These are phyloP conservation scores for Limnanthes douglasii DNA, from an alignment of 345 rosid genomes.

Conservation along the genomic window DNA sequence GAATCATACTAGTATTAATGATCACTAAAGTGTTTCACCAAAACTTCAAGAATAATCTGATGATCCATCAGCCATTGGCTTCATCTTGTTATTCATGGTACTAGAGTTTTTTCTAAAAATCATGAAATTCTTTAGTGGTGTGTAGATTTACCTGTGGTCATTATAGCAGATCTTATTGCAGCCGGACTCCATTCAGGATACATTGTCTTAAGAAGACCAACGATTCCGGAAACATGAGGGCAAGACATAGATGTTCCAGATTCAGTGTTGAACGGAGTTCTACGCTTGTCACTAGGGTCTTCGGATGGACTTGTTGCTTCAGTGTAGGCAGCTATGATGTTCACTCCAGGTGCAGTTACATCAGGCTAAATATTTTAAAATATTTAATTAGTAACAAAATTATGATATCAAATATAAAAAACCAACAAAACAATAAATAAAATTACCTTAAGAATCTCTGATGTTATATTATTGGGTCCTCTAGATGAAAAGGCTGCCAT, in stretches of 20 bases:
- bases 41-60: too few relatives aligned
- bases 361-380: too few relatives aligned
- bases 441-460: constrained; percentile 36
- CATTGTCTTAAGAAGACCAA: constrained; percentile 56
- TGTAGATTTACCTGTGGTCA: constrained; percentile 65
- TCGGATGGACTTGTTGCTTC: constrained; percentile 42
- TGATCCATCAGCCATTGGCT: too few relatives aligned
- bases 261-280: constrained; percentile 29
- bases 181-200: constrained; percentile 77
- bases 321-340: constrained; percentile 63
- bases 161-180: constrained; percentile 68
- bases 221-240: constrained; percentile 74
- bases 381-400: too few relatives aligned
- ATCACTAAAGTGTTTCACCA: too few relatives aligned
- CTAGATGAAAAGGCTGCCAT: constrained; percentile 75
- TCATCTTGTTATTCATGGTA: too few relatives aligned
- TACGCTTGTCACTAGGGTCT: constrained; percentile 30
- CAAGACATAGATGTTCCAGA: constrained; percentile 92
- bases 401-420: too few relatives aligned
- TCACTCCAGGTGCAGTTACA: constrained; percentile 78
- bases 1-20: too few relatives aligned
- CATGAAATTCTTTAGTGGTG: too few relatives aligned
- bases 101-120: too few relatives aligned
- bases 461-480: constrained; percentile 50
- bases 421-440: too few relatives aligned